Percentiles rank a stretch among this genome's conserved stretches.
Conservation (phyloP, 2,329 filamentous ascomycete species). For the Penicillium aurantiogriseum region DNA sequence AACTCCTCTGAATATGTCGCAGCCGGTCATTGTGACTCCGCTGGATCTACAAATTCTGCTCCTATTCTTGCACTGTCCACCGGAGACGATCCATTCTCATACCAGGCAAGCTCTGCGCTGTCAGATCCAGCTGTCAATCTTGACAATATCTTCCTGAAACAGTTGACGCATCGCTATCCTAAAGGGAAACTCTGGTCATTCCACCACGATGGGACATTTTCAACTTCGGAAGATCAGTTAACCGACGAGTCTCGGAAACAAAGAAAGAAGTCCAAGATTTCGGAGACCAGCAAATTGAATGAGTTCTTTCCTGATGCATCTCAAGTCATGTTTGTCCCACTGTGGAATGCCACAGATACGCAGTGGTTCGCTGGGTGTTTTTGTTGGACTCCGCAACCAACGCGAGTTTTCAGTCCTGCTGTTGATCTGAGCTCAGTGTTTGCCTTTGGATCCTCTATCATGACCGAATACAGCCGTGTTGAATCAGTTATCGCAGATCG, state of each 20-base stretch:
- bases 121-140: constrained; percentile 10
- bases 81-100: background rate
- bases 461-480: constrained; percentile 39
- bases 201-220: constrained; percentile 15
- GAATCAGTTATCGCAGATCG: constrained; percentile 39
- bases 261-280: background rate
- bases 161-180: constrained; percentile 12
- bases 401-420: constrained; percentile 19
- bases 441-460: constrained; percentile 37
- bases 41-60: constrained; percentile 3
- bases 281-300: constrained; percentile 12
- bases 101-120: background rate
- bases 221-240: constrained; percentile 16
- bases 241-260: constrained; percentile 47
- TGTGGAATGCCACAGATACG: constrained; percentile 33
- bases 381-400: constrained; percentile 28
- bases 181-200: constrained; percentile 20
- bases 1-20: constrained; percentile 5
- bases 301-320: constrained; percentile 25
- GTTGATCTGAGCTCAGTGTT: constrained; percentile 36
- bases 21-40: constrained; percentile 4
- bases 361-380: constrained; percentile 32
- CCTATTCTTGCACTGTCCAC: constrained; percentile 15
- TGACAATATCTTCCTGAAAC: constrained; percentile 12
- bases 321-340: constrained; percentile 29